A percentile compares a stretch with the other conserved stretches of the same genome.
Evolutionary conservation across 257 asterid species (phyloP).

Genomic region (Solanum bulbocastanum): DNA sequence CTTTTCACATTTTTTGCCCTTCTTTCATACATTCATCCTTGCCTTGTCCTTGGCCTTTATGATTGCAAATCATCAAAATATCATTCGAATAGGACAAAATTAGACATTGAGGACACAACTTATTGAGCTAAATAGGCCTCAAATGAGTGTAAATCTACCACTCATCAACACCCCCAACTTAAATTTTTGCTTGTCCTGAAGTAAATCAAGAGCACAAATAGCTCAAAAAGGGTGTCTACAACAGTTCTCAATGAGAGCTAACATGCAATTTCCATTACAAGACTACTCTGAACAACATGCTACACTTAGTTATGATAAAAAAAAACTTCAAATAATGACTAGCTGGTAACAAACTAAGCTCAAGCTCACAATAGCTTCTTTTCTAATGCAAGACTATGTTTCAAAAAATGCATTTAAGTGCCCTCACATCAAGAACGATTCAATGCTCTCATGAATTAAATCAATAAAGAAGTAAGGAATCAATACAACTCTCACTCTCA

Average conservation of each 20-base stretch:
- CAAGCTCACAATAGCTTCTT: background rate
- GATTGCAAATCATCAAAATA: background rate
- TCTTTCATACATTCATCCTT: too few relatives aligned
- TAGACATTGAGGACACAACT: background rate
- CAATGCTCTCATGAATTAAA: background rate
- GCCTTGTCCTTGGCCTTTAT: background rate
- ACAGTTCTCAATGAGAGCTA: background rate
- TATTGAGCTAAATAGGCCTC: background rate
- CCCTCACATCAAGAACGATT: background rate
- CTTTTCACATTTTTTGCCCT: too few relatives aligned
- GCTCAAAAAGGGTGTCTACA: background rate
- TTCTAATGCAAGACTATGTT: background rate
- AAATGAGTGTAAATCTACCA: background rate
- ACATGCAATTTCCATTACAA: background rate
- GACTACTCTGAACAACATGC: background rate
- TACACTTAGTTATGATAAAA: background rate
- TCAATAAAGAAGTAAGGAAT: background rate
- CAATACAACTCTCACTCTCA: background rate
- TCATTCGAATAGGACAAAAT: background rate
- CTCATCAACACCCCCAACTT: background rate
- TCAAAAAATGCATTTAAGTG: background rate
- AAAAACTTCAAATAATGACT: background rate
- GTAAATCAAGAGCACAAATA: background rate
- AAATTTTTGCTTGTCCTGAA: background rate
- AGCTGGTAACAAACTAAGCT: too few relatives aligned